A percentile compares a stretch with the other conserved stretches of the same genome.
Conservation (phyloP, 345 rosid genomes). For the Citrus mangshanensis region DNA sequence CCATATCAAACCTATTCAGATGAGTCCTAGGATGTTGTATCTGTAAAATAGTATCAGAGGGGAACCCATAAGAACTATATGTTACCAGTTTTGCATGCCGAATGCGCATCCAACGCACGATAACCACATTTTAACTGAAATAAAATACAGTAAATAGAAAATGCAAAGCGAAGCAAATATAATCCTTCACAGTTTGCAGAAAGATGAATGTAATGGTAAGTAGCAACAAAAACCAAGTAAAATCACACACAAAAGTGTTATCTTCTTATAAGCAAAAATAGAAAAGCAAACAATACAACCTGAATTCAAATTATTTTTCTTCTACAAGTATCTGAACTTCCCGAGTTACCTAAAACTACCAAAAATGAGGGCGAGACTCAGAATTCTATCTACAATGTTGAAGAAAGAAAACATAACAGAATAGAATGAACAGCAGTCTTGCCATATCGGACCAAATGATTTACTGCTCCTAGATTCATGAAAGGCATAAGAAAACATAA, state of each 20-base stretch:
- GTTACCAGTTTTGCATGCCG: neutral
- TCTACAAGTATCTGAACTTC: neutral
- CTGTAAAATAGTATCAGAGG: constrained; percentile 38
- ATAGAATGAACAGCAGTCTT: neutral
- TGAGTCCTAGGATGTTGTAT: constrained; percentile 87
- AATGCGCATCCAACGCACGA: neutral
- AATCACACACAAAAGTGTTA: no score
- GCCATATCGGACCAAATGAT: neutral
- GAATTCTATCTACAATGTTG: neutral
- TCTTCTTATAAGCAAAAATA: neutral
- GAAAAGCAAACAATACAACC: neutral
- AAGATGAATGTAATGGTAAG: neutral
- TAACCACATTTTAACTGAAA: neutral
- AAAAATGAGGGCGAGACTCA: neutral
- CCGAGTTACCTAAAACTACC: neutral
- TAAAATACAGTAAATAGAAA: neutral
- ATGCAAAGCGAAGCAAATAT: neutral
- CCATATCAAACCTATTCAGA: constrained; percentile 78
- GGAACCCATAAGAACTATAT: neutral
- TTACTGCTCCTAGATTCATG: neutral
- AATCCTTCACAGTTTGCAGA: neutral
- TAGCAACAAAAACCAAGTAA: neutral
- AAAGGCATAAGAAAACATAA: neutral
- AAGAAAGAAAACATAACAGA: neutral
- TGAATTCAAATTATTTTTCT: neutral